These are phyloP conservation scores for Microstroma glucosiphilum DNA, from an alignment of 1,284 basidiomycete genomes.

Conservation along the genomic window DNA sequence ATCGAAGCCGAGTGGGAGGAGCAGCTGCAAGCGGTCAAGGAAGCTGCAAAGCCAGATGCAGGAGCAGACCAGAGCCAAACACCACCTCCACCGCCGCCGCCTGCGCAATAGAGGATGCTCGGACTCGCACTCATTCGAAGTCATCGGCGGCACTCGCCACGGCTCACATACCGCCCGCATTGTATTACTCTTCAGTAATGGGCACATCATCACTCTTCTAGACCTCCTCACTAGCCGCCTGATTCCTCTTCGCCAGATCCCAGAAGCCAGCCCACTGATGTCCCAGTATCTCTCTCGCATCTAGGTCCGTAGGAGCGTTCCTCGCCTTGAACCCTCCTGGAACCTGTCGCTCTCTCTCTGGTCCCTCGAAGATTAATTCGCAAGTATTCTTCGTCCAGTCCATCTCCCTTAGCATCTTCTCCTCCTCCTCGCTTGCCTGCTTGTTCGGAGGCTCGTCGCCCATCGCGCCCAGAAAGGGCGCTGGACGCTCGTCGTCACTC, in stretches of 20 bases:
- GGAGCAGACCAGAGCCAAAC: background rate
- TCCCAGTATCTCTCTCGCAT: conserved; percentile 71
- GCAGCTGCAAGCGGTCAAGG: conserved; percentile 1
- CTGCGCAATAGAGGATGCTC: background rate
- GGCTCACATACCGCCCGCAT: too few species aligned
- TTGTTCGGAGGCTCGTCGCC: background rate
- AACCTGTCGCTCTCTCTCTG: conserved; percentile 64
- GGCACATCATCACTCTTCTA: background rate
- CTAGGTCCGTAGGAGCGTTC: conserved; percentile 51
- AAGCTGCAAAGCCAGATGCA: conserved; percentile 10
- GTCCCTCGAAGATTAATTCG: conserved; percentile 86
- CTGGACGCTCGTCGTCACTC: conserved; percentile 31
- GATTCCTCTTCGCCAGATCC: conserved; percentile 77
- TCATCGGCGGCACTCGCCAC: too few species aligned
- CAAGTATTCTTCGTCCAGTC: conserved; percentile 77
- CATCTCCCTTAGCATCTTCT: conserved; percentile 35
- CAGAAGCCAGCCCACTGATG: conserved; percentile 77
- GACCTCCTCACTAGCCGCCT: conserved; percentile 1
- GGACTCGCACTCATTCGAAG: too few species aligned
- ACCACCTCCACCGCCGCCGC: conserved; percentile 9
- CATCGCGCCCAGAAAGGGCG: conserved; percentile 27
- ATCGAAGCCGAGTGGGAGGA: conserved; percentile 70
- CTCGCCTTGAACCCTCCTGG: conserved; percentile 64
- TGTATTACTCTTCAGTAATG: too few species aligned
- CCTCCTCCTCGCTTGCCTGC: background rate